Percentiles rank a stretch among this genome's conserved stretches.
phyloP scores from a whole-genome alignment of 2,329 filamentous ascomycete species.

The Cladosporium sp. region DNA sequence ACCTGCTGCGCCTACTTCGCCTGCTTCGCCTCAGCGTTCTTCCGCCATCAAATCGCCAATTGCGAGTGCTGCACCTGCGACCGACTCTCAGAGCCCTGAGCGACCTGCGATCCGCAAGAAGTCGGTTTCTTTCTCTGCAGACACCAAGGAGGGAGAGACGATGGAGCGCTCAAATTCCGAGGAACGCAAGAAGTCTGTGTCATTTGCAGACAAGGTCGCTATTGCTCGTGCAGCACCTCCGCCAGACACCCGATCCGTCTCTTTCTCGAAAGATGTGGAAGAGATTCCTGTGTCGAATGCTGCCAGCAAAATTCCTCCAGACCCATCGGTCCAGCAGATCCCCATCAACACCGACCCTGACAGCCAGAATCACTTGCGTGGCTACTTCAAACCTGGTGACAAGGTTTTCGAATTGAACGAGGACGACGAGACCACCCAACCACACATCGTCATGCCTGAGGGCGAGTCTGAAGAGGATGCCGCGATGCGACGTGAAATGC shows the following conservation, averaged over 20 bases:
- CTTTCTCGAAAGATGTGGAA: constrained; percentile 35
- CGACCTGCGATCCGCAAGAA: constrained; percentile 45
- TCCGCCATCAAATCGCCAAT: constrained; percentile 11
- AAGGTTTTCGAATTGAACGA: constrained; percentile 48
- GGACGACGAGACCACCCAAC: constrained; percentile 41
- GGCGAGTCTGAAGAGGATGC: constrained; percentile 81
- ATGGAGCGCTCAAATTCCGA: constrained; percentile 30
- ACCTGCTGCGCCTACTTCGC: not conserved
- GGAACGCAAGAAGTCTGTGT: constrained; percentile 37
- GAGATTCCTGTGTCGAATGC: constrained; percentile 31
- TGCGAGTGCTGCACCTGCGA: not conserved
- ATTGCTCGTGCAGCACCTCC: constrained; percentile 36
- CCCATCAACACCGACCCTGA: constrained; percentile 21
- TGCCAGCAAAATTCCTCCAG: not conserved
- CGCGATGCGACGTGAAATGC: constrained; percentile 78
- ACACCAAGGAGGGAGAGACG: constrained; percentile 54
- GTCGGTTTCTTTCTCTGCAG: constrained; percentile 63
- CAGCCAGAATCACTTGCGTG: constrained; percentile 31
- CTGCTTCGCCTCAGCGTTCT: not conserved
- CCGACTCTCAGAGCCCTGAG: constrained; percentile 20
- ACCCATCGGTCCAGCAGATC: not conserved
- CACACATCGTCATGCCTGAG: constrained; percentile 62
- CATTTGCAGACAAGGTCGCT: constrained; percentile 39
- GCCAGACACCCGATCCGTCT: constrained; percentile 35
- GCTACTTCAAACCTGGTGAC: constrained; percentile 37